Evolutionary conservation across 768 basidiomycete species (phyloP), one percentile per base, ranked within the genome.

Genomic region (Hypholoma fasciculare): DNA sequence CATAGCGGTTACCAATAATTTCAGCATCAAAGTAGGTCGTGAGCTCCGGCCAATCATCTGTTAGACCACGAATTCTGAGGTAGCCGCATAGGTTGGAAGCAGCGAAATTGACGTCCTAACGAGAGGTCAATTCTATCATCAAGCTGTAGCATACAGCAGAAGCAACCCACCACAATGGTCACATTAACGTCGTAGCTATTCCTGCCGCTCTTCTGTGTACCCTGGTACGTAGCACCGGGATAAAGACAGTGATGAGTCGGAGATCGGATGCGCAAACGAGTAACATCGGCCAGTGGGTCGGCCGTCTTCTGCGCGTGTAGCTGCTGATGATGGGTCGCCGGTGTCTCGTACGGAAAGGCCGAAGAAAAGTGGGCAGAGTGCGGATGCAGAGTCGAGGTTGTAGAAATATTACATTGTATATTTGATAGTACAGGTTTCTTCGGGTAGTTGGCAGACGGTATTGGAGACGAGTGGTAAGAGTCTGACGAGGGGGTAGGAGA

Each of bases 21-120:
- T 98, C 94, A 49, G 95, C 96, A 67, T 95, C 93, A 72, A 98
- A 98, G 68, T 94, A 97, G 2, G 96, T 98, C 5, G 95, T 97
- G 42, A 98, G 82, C 71, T 96, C 92, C 14, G 96, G 96, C 84
- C 93, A 95, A 67, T 96, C 91, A 63, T 96, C 87, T 40, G 96
- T 98, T 51, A 98, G 76, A 27, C 94, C 93, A 16, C 89, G 88
- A 69, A 98, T 98, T 58, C 90, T 87, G 40, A 98, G 87, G 71
- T 96, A 96, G 19, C 96, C 96, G 64, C 89, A 94, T 14, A 98
- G 79, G 60, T 86, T 89, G 0, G 95, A 94, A 13, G 88, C 85
- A 2, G 86, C 74, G 65, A 97, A 90, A 71, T 96, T 91, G 65
- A 97, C 93, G 63, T 96, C 92, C 94, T 95, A 58, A 48, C 19